These are phyloP conservation scores for Epichloe aotearoae DNA, from an alignment of 2,329 filamentous ascomycete genomes.

Conservation along the genomic window DNA sequence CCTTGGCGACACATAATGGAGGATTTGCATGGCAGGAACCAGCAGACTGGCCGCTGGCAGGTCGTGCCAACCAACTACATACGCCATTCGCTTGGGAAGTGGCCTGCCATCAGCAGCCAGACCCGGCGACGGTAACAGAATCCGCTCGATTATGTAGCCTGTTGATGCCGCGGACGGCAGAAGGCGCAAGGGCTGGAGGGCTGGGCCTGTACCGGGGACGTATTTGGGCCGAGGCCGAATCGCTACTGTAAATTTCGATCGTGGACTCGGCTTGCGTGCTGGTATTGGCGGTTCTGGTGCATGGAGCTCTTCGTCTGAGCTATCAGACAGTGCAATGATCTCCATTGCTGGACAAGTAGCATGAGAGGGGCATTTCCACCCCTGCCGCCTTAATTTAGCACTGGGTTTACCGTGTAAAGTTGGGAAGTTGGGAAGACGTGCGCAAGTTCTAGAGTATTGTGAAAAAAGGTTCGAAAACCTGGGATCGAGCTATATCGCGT, in stretches of 20 bases:
- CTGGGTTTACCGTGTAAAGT: too few relatives aligned
- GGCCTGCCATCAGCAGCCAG: conserved; percentile 21
- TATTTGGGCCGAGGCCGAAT: conserved; percentile 19
- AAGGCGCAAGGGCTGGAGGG: conserved; percentile 32
- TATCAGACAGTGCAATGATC: background rate
- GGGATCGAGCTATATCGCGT: background rate
- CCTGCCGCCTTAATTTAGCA: background rate
- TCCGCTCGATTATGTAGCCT: conserved; percentile 43
- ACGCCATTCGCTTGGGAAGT: conserved; percentile 32
- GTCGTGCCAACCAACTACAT: conserved; percentile 42
- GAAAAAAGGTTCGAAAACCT: fast-evolving
- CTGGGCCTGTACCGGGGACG: conserved; percentile 33
- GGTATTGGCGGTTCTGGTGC: background rate
- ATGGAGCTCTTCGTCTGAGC: background rate
- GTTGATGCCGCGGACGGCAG: conserved; percentile 35
- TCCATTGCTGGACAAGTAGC: background rate
- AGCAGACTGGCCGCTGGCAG: conserved; percentile 33
- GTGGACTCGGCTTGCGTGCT: background rate
- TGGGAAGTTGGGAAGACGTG: background rate
- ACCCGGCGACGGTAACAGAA: conserved; percentile 29
- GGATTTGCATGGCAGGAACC: conserved; percentile 33
- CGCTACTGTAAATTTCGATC: conserved; percentile 1
- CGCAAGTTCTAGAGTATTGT: background rate
- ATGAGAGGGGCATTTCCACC: conserved; percentile 1
- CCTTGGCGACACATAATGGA: conserved; percentile 45